These are phyloP conservation scores for Deuterostichococcus epilithicus DNA, from an alignment of 139 green algal genomes.

Conservation along the genomic window DNA sequence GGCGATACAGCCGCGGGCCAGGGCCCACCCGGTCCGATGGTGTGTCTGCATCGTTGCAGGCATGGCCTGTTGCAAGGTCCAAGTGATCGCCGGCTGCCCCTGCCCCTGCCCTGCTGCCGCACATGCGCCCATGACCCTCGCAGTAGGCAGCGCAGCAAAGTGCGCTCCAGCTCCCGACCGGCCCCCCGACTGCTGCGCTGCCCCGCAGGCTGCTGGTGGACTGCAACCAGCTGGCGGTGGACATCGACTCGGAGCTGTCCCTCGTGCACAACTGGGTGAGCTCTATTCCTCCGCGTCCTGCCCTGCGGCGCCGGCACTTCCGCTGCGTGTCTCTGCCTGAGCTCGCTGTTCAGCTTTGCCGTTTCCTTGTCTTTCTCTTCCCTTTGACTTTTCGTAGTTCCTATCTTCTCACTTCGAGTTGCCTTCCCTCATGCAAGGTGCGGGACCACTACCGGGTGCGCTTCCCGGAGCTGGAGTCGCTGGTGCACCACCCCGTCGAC, in stretches of 20 bases:
- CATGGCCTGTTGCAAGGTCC: no score
- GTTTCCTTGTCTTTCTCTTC: no score
- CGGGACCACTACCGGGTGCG: slow-evolving; percentile 8
- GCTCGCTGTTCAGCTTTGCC: no score
- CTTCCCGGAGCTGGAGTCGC: slow-evolving; percentile 94
- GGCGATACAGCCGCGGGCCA: no score
- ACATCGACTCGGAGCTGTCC: slow-evolving; percentile 94
- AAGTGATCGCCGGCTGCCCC: background rate
- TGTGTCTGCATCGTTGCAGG: no score
- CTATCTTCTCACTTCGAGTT: no score
- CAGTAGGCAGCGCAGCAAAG: background rate
- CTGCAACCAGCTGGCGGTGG: slow-evolving; percentile 92
- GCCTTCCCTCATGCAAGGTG: background rate
- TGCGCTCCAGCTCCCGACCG: background rate
- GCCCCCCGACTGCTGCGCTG: background rate
- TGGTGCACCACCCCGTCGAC: slow-evolving; percentile 85
- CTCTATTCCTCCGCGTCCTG: no score
- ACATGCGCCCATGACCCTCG: background rate
- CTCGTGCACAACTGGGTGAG: slow-evolving; percentile 83
- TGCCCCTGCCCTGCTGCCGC: background rate
- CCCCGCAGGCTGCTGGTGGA: slow-evolving; percentile 87
- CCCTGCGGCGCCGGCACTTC: no score
- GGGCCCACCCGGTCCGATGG: no score
- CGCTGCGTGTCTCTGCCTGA: no score
- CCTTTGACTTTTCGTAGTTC: no score